These are phyloP conservation scores for Lindgomyces ingoldianus DNA, from an alignment of 495 filamentous ascomycete species.

Conservation along the genomic window DNA sequence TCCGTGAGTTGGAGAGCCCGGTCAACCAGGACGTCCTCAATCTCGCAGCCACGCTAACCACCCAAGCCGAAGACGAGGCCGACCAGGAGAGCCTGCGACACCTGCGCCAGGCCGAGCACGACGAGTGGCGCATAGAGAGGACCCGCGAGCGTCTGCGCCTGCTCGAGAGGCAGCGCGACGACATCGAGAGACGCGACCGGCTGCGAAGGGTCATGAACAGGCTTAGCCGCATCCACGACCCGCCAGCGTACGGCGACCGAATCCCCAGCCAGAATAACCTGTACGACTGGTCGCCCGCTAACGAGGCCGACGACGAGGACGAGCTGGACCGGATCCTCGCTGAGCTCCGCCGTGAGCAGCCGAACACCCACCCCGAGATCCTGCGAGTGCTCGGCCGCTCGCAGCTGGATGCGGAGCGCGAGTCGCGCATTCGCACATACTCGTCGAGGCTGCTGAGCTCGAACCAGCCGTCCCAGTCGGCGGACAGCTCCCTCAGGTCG, in stretches of 20 bases:
- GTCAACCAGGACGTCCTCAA: constrained; percentile 48
- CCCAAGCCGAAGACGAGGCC: constrained; percentile 55
- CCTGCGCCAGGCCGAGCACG: constrained; percentile 51
- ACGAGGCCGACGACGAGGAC: constrained; percentile 55
- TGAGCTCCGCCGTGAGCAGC: constrained; percentile 44
- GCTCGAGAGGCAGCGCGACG: constrained; percentile 24
- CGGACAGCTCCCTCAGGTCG: constrained; percentile 36
- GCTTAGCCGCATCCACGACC: constrained; percentile 39
- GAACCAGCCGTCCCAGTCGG: constrained; percentile 39
- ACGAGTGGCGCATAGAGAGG: constrained; percentile 38
- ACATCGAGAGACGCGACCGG: constrained; percentile 30
- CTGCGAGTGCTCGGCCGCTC: constrained; percentile 41
- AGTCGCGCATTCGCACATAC: constrained; percentile 26
- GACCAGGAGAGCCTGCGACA: constrained; percentile 54
- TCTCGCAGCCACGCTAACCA: constrained; percentile 50
- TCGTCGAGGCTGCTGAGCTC: constrained; percentile 52
- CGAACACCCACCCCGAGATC: constrained; percentile 45
- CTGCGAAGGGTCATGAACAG: constrained; percentile 42
- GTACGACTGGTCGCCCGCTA: constrained; percentile 62
- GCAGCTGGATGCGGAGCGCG: constrained; percentile 42
- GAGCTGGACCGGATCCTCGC: constrained; percentile 44
- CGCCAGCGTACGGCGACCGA: constrained; percentile 52
- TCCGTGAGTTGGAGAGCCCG: constrained; percentile 45
- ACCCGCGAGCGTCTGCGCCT: constrained; percentile 26
- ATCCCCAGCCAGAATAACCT: constrained; percentile 53